These are phyloP conservation scores for Pseudoscleropodium purum DNA, from an alignment of 225 moss, liverwort and hornwort genomes.

Conservation along the genomic window DNA sequence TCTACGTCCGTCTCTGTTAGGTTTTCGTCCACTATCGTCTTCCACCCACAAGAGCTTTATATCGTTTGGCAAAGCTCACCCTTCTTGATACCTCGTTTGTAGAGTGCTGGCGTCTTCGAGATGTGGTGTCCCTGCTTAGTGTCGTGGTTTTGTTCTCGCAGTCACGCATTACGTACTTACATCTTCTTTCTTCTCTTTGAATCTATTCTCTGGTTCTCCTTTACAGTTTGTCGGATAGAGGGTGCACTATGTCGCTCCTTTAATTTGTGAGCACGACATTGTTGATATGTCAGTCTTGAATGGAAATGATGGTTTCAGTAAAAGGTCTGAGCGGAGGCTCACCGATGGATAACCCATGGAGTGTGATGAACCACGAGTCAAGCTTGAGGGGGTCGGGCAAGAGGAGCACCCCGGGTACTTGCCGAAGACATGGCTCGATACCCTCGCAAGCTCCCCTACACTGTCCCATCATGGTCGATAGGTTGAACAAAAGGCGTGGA, in stretches of 20 bases:
- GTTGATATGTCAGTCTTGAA: not conserved
- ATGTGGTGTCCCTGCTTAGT: no score
- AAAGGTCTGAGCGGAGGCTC: slow-evolving; percentile 48
- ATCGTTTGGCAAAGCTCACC: accelerated
- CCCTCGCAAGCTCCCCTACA: slow-evolving; percentile 49
- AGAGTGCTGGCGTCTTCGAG: no score
- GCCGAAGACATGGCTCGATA: slow-evolving; percentile 22
- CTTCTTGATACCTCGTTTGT: accelerated
- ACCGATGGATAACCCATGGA: not conserved
- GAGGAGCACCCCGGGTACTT: slow-evolving; percentile 36
- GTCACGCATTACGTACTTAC: not conserved
- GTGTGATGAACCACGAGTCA: not conserved
- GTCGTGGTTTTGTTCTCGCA: no score
- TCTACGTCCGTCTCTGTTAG: not conserved
- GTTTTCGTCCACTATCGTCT: not conserved
- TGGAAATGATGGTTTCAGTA: slow-evolving; percentile 61
- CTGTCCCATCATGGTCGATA: not conserved
- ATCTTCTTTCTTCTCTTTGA: not conserved
- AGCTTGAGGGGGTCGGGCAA: slow-evolving; percentile 6
- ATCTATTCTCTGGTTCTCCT: no score
- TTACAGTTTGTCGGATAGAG: not conserved
- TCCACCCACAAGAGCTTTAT: not conserved
- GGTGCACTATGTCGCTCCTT: not conserved
- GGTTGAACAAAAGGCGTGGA: slow-evolving; percentile 96
- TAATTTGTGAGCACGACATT: not conserved